These are phyloP conservation scores for Cronartium quercuum DNA, from an alignment of 1,284 basidiomycete genomes.

Conservation along the genomic window DNA sequence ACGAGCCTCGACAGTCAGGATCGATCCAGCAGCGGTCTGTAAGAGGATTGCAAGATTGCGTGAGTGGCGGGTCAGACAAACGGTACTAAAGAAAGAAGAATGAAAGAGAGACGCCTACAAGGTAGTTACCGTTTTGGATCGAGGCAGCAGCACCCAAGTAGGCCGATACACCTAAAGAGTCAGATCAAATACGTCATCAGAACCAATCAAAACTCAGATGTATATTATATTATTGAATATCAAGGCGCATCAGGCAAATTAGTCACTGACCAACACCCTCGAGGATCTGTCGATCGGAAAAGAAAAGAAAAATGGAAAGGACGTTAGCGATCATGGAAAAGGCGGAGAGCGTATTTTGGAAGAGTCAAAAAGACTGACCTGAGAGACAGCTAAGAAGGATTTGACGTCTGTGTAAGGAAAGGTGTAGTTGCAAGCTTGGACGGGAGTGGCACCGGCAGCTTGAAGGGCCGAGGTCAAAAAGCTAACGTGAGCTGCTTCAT, in stretches of 20 bases:
- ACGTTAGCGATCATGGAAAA: background rate
- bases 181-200: background rate
- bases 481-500: conserved; percentile 58
- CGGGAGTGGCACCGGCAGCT: conserved; percentile 53
- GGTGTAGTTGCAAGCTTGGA: conserved; percentile 54
- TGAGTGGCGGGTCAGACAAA: background rate
- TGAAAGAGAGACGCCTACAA: background rate
- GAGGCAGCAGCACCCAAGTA: conserved; percentile 45
- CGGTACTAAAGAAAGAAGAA: background rate
- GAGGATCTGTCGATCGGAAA: conserved; percentile 44
- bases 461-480: conserved; percentile 55
- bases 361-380: conserved; percentile 50
- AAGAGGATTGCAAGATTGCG: background rate
- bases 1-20: conserved; percentile 50
- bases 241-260: conserved; percentile 44
- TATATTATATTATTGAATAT: background rate
- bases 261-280: conserved; percentile 31
- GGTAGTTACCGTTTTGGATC: conserved; percentile 33
- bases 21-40: conserved; percentile 50
- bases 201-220: background rate
- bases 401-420: conserved; percentile 57
- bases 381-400: conserved; percentile 56
- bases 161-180: conserved; percentile 40
- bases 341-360: background rate
- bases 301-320: background rate